phyloP scores from a whole-genome alignment of 2,329 filamentous ascomycete genomes.

The Trichoderma harzianum region DNA sequence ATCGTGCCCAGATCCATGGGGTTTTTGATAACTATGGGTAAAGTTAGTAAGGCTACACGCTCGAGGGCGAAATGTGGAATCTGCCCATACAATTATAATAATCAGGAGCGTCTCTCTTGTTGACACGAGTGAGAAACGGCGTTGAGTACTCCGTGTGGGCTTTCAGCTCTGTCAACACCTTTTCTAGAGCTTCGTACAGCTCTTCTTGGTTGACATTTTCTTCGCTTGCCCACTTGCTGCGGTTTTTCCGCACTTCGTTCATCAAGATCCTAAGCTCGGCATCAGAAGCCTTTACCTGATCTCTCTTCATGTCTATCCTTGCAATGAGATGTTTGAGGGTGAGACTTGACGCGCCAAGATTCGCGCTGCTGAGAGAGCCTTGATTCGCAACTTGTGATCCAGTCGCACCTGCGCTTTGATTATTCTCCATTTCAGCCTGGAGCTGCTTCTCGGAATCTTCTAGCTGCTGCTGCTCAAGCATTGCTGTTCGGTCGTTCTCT shows the following conservation, averaged over 20 bases:
- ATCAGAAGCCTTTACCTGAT: slow-evolving; percentile 86
- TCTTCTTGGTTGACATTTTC: slow-evolving; percentile 98
- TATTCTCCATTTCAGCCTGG: slow-evolving; percentile 86
- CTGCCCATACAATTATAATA: slow-evolving; percentile 78
- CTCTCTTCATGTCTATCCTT: slow-evolving; percentile 87
- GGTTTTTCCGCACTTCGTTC: slow-evolving; percentile 95
- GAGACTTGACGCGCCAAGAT: slow-evolving; percentile 90
- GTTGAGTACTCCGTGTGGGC: slow-evolving; percentile 96
- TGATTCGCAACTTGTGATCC: slow-evolving; percentile 62
- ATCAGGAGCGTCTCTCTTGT: slow-evolving; percentile 94
- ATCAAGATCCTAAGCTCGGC: slow-evolving; percentile 88
- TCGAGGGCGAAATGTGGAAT: background rate
- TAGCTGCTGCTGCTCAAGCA: slow-evolving; percentile 95
- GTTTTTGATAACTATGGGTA: slow-evolving; percentile 73
- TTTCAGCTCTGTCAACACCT: slow-evolving; percentile 94
- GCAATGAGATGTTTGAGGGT: slow-evolving; percentile 97
- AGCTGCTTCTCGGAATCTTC: slow-evolving; percentile 96
- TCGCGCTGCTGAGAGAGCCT: slow-evolving; percentile 87
- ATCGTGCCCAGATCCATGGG: slow-evolving; percentile 98
- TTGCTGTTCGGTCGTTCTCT: slow-evolving; percentile 91
- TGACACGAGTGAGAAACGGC: slow-evolving; percentile 91
- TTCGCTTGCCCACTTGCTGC: slow-evolving; percentile 98
- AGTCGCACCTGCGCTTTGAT: slow-evolving; percentile 48
- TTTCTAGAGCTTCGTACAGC: slow-evolving; percentile 93
- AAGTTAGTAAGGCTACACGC: slow-evolving; percentile 24